phyloP scores from a whole-genome alignment of 768 basidiomycete species.

The Leccinellum rugosiceps region DNA sequence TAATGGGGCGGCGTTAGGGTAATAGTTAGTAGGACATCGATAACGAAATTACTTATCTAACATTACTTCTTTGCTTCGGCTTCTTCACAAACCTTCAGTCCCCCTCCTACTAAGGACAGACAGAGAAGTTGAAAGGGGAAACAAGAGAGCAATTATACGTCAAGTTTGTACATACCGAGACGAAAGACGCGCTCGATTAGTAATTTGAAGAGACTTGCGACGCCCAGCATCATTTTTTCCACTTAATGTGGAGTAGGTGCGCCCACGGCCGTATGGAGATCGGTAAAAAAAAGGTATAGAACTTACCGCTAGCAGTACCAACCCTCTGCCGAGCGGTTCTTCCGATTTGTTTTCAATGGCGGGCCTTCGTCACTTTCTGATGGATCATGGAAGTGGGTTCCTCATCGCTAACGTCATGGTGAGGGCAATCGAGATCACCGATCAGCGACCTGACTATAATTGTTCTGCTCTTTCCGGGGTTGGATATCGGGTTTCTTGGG shows the following conservation, averaged over 20 bases:
- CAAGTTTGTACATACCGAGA: constrained; percentile 42
- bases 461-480: not conserved
- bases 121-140: not conserved
- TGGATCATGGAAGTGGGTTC: not conserved
- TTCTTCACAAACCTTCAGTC: not conserved
- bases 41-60: constrained; percentile 92
- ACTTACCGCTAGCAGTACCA: not conserved
- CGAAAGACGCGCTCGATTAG: constrained; percentile 76
- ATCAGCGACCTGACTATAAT: constrained; percentile 1
- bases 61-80: constrained; percentile 5
- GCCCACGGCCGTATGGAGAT: not conserved
- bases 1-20: constrained; percentile 78
- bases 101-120: not conserved
- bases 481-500: not conserved
- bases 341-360: constrained; percentile 5
- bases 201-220: constrained; percentile 59
- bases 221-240: constrained; percentile 35
- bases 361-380: constrained; percentile 17
- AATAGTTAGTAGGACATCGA: constrained; percentile 65
- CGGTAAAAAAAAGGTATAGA: not conserved
- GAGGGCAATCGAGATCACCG: not conserved
- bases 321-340: constrained; percentile 2
- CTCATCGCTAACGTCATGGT: constrained; percentile 8
- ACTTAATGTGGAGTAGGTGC: constrained; percentile 88
- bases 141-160: constrained; percentile 9